Base-by-base conservation (phyloP, 129 eudicot genomes). In the Flaveria sonorensis region DNA sequence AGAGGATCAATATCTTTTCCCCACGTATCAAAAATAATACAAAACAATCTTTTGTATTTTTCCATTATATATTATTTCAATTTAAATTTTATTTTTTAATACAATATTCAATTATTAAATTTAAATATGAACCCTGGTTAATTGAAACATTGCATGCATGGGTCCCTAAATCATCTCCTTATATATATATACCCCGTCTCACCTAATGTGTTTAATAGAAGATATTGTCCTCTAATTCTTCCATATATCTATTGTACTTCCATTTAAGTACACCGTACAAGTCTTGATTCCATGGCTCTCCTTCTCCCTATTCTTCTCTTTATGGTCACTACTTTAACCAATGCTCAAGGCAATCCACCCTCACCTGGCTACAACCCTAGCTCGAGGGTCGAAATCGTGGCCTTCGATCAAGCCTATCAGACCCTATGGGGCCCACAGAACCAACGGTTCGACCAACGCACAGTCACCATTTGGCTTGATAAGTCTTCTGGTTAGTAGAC, bases 291-390 rank as follows among this genome's bases (percentile, higher is more conserved):
- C 78, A 43, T 74, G 78, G 77, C 71, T 30, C 68, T 76, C 64
- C 32, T 79, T 55, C 32, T 80, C 12, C 81, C 79, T 10, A 61
- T 85, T 55, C 21, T 87, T 7, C 63, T 79, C 55, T 78, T 72
- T 45, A 61, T 88, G 52, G n/a, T 85, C 75, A 67, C 83, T 71
- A 26, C 74, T 48, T 59, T 50, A 62, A 55, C 85, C 75, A 78
- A 70, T 73, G 92, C 83, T 65, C 82, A 86, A 74, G 96, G 81
- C 24, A 77, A 60, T 77, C 98, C 92, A 74, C 97, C 97, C 64
- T 89, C 98, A 21, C 97, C 97, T 16, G 98, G 97, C 55, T 89
- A 87, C 82, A 87, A 84, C 78, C 98, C 96, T 56, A 84, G 96
- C 46, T 88, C 96, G 1, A 79, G 77, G 48, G 79, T 87, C 19